These are phyloP conservation scores for Scleroderma citrinum DNA, from an alignment of 768 basidiomycete genomes.

Conservation along the genomic window DNA sequence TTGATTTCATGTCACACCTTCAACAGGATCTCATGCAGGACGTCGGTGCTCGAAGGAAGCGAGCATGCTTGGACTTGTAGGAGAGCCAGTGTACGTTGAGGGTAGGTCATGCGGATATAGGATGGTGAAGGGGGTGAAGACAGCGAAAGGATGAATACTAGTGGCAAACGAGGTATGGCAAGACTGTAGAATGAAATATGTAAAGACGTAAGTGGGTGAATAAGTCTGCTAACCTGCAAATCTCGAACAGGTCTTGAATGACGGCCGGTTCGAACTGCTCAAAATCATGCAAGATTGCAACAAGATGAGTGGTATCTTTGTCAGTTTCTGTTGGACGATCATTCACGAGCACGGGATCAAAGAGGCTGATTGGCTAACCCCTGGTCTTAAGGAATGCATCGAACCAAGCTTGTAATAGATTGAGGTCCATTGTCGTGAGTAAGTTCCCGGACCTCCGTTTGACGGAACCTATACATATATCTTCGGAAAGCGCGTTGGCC, in stretches of 20 bases:
- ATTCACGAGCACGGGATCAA: background rate
- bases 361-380: conserved; percentile 27
- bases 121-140: conserved; percentile 50
- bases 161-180: conserved; percentile 46
- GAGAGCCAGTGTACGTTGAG: conserved; percentile 52
- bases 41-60: conserved; percentile 41
- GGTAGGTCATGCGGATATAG: conserved; percentile 55
- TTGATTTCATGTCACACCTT: conserved; percentile 35
- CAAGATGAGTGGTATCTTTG: conserved; percentile 34
- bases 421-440: conserved; percentile 58
- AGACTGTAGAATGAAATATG: conserved; percentile 33
- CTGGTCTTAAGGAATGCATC: conserved; percentile 32
- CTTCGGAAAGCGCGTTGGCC: background rate
- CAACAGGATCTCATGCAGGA: conserved; percentile 50
- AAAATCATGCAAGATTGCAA: conserved; percentile 66
- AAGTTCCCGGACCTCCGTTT: conserved; percentile 46
- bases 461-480: conserved; percentile 22
- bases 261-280: conserved; percentile 62
- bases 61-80: conserved; percentile 49
- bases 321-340: conserved; percentile 6
- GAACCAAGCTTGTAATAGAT: conserved; percentile 57
- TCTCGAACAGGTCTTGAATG: conserved; percentile 64
- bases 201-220: background rate
- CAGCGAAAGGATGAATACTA: conserved; percentile 60
- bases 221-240: conserved; percentile 51